Evolutionary conservation across 2,329 filamentous ascomycete species (phyloP).

Genomic region (Podosphaera fusca): DNA sequence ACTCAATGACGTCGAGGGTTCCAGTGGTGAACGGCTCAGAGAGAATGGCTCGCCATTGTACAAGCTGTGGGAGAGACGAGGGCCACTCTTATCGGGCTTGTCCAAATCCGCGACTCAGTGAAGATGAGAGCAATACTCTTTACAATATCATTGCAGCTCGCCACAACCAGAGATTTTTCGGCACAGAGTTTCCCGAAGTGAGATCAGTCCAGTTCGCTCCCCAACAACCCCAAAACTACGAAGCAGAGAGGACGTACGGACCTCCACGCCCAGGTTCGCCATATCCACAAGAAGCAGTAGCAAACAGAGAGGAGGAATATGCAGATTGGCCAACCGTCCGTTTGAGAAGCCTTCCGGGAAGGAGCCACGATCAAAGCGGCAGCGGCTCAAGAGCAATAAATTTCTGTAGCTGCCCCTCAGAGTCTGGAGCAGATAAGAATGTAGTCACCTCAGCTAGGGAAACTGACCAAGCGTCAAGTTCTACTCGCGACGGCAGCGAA

Average conservation of each 20-base stretch:
- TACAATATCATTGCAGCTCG: not conserved
- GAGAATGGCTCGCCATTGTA: not conserved
- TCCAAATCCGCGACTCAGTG: not conserved
- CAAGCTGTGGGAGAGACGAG: not conserved
- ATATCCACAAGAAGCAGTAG: not conserved
- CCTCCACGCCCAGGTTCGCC: not conserved
- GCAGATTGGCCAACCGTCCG: no score
- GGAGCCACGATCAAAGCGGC: not conserved
- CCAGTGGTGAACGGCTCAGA: not conserved
- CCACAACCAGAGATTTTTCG: not conserved
- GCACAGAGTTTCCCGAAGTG: not conserved
- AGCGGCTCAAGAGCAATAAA: not conserved
- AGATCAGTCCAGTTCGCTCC: not conserved
- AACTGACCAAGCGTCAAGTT: no score
- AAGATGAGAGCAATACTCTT: not conserved
- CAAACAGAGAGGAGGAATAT: not conserved
- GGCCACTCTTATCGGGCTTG: not conserved
- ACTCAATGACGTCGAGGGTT: not conserved
- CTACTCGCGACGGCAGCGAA: not conserved
- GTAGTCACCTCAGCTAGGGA: no score
- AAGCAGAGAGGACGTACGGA: not conserved
- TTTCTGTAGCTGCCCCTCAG: not conserved
- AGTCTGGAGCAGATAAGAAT: not conserved
- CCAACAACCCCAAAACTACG: not conserved
- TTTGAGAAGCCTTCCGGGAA: no score